These are phyloP conservation scores for Puccinia novopanici DNA, from an alignment of 1,284 basidiomycete genomes.

Conservation along the genomic window DNA sequence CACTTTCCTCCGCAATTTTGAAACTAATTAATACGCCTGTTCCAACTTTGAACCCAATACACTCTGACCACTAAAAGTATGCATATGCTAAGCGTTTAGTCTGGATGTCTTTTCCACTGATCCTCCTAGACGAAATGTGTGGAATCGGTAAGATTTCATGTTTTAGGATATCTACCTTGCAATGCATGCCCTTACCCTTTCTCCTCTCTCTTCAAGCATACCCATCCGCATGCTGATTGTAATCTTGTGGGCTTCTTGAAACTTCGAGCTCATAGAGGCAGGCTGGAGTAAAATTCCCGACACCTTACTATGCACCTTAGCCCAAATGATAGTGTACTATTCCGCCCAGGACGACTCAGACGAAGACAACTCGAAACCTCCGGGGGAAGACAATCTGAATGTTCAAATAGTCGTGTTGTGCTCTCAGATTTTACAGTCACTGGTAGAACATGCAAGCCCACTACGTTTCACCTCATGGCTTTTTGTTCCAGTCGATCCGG, in stretches of 20 bases:
- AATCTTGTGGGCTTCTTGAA: background rate
- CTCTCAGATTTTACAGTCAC: slow-evolving; percentile 10
- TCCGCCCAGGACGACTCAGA: background rate
- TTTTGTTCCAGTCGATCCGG: slow-evolving; percentile 18
- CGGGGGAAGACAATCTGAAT: slow-evolving; percentile 13
- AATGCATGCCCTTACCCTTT: background rate
- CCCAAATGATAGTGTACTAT: slow-evolving; percentile 33
- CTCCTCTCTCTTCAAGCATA: background rate
- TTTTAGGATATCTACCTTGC: background rate
- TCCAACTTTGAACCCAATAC: background rate
- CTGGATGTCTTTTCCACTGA: slow-evolving; percentile 33
- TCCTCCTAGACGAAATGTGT: slow-evolving; percentile 27
- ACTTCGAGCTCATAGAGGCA: slow-evolving; percentile 17
- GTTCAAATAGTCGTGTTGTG: background rate
- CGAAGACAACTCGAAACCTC: background rate
- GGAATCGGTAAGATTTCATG: slow-evolving; percentile 5
- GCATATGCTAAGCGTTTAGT: slow-evolving; percentile 12
- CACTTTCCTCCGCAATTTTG: background rate
- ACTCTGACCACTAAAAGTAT: slow-evolving; percentile 8
- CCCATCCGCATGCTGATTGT: background rate
- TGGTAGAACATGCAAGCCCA: slow-evolving; percentile 15
- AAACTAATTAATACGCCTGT: background rate
- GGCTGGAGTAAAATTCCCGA: slow-evolving; percentile 19
- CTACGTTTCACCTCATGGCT: slow-evolving; percentile 9
- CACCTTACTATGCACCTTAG: slow-evolving; percentile 25